Evolutionary conservation across 495 filamentous ascomycete species (phyloP), one percentile per base, ranked within the genome.

Genomic region (Aspergillus hancockii): DNA sequence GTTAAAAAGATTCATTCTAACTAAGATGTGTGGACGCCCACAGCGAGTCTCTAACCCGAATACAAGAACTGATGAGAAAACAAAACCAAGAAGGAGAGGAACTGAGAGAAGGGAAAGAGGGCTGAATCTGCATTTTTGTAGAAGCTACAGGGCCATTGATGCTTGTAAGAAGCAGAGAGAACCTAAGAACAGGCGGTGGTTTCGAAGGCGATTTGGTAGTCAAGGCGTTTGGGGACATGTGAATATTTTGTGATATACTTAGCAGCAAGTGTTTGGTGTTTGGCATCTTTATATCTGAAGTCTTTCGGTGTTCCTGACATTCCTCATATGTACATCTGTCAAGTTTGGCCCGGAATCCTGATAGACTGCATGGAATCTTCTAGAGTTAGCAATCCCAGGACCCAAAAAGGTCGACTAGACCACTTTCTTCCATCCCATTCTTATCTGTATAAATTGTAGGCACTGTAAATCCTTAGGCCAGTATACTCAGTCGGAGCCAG

Each of bases 1-100:
- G 80, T 96, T 57, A 92, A 88, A 83, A 98, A 98, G 83, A 55
- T 97, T 71, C 90, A 96, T 67, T 74, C 74, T 2, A 76, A 58
- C 54, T 77, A 65, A 62, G 56, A 55, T 18, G 23, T 18, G 23
- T 9, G 16, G n/a, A 19, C 19, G 22, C 21, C 19, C 23, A 56
- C 21, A 43, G 3, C 7, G 3, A 56, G 36, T 7, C 1, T 3
- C 7, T n/a, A 14, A 34, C n/a, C 31, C 59, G 50, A 19, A 23
- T n/a, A n/a, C n/a, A n/a, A n/a, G n/a, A 12, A 8, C 32, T 7
- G 5, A 3, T 31, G 9, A 31, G 49, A 21, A 57, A 28, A 52
- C 28, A 52, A 54, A 49, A 22, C 40, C 28, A 58, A 16, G 45
- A 41, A 52, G 47, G 49, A 46, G 51, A 53, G 34, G 21, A 57